Evolutionary conservation across 2,329 filamentous ascomycete genomes (phyloP).

Genomic region (Trichoderma simmonsii): DNA sequence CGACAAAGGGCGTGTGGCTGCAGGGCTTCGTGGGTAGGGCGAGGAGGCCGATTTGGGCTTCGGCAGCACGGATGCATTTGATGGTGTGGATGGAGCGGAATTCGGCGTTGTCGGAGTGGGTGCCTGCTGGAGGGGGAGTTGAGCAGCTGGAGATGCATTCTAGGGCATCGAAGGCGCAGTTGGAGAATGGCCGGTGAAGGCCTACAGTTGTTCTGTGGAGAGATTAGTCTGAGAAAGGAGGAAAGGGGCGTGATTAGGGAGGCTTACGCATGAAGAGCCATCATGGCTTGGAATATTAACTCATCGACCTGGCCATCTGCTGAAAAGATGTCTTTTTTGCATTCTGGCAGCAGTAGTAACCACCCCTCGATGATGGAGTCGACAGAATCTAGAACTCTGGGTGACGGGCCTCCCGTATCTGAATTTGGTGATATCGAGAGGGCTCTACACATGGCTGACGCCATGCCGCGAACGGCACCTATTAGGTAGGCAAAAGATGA

Average conservation of each 20-base stretch:
- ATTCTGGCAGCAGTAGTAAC: slow-evolving; percentile 36
- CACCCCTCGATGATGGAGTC: slow-evolving; percentile 39
- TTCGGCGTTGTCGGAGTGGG: slow-evolving; percentile 21
- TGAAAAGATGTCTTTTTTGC: slow-evolving; percentile 32
- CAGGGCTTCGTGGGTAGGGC: slow-evolving; percentile 35
- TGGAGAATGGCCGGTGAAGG: slow-evolving; percentile 39
- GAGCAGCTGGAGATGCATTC: slow-evolving; percentile 40
- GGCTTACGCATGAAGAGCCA: slow-evolving; percentile 58
- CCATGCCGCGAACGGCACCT: slow-evolving; percentile 51
- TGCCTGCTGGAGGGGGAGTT: slow-evolving; percentile 20
- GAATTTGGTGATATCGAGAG: slow-evolving; percentile 24
- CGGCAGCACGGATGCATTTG: slow-evolving; percentile 36
- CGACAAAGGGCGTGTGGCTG: slow-evolving; percentile 38
- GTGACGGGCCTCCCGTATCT: slow-evolving; percentile 17
- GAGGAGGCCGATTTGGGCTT: slow-evolving; percentile 39
- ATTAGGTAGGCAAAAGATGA: slow-evolving; percentile 67
- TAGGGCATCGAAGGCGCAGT: slow-evolving; percentile 36
- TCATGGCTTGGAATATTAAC: slow-evolving; percentile 78
- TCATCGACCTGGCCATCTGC: slow-evolving; percentile 53
- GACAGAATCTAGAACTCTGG: slow-evolving; percentile 32
- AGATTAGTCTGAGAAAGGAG: neutral
- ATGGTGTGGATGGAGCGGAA: slow-evolving; percentile 38
- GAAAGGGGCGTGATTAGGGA: neutral
- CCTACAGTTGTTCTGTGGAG: slow-evolving; percentile 30
- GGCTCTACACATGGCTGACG: slow-evolving; percentile 27